Base-by-base conservation (phyloP, 1,284 basidiomycete species). In the Austropuccinia psidii region DNA sequence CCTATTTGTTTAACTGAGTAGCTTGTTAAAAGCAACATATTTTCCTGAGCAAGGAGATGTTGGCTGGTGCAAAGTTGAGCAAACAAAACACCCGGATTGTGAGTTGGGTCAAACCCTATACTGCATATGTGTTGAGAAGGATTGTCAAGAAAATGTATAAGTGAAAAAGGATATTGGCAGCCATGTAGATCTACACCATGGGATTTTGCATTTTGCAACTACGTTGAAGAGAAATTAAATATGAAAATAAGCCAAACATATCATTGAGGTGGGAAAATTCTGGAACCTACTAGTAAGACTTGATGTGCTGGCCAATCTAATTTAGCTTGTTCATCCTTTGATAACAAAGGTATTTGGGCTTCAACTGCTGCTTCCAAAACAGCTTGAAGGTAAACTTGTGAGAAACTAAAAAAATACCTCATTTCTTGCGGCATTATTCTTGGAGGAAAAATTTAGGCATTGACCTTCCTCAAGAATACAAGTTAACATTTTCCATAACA, bases 101-200 rank as follows among this genome's bases (percentile, higher is more conserved):
- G 60, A 6, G 35, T 33, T n/a, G 49, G 29, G 17, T 50, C 60
- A 47, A 62, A 73, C 27, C 60, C 70, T 17, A 62, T 24, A 35
- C 52, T 35, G n/a, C n/a, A n/a, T n/a, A n/a, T n/a, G n/a, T n/a
- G n/a, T n/a, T n/a, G n/a, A n/a, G n/a, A n/a, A n/a, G n/a, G n/a
- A n/a, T n/a, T n/a, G 7, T 43, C 21, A 21, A 62, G 21, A n/a
- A 54, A 39, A 33, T 55, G 21, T 27, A 73, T 21, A n/a, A 73
- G 17, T 5, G 60, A 64, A 24, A 73, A 73, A n/a, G 64, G 50
- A 52, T 73, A 73, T 54, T 60, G 70, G 37, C 45, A 43, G n/a
- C 70, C 70, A 37, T 55, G 21, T 37, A 15, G 13, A 21, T 73
- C 70, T 11, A 73, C 55, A 41, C 70, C 70, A 41, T 60, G 49